Percentiles rank a stretch among this genome's conserved stretches.
Conservation (phyloP, 345 rosid species). For the Lumnitzera racemosa region DNA sequence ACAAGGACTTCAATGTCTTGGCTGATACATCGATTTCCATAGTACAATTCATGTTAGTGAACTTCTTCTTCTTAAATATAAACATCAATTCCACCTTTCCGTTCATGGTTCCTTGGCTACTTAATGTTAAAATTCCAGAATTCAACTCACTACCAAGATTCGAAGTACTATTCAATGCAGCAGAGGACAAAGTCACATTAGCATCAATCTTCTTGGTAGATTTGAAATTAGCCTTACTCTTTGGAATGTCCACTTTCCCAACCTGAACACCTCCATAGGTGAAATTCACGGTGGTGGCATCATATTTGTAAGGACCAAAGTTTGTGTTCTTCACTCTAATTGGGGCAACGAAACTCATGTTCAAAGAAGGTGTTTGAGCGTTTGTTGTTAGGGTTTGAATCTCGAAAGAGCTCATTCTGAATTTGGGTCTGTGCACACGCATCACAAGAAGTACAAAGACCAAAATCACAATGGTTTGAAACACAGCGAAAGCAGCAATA, state of each 20-base stretch:
- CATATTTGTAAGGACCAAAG: conserved; percentile 19
- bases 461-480: conserved; percentile 12
- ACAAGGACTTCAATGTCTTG: not conserved
- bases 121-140: conserved; percentile 5
- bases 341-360: conserved; percentile 7
- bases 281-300: conserved; percentile 10
- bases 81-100: conserved; percentile 13
- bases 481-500: conserved; percentile 11
- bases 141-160: conserved; percentile 4
- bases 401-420: conserved; percentile 6
- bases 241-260: conserved; percentile 9
- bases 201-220: conserved; percentile 12
- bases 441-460: conserved; percentile 13
- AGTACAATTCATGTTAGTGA: conserved; percentile 11
- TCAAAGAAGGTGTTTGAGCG: conserved; percentile 7
- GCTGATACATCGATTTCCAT: not conserved
- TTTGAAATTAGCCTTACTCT: conserved; percentile 13
- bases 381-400: not conserved
- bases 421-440: conserved; percentile 16
- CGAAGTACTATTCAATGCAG: not conserved
- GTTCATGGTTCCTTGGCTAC: conserved; percentile 7
- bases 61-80: conserved; percentile 13
- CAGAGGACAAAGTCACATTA: conserved; percentile 1
- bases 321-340: conserved; percentile 21
- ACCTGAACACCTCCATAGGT: conserved; percentile 8